Conservation (phyloP, 2,329 filamentous ascomycete genomes). For the Cryphonectria carpinicola region DNA sequence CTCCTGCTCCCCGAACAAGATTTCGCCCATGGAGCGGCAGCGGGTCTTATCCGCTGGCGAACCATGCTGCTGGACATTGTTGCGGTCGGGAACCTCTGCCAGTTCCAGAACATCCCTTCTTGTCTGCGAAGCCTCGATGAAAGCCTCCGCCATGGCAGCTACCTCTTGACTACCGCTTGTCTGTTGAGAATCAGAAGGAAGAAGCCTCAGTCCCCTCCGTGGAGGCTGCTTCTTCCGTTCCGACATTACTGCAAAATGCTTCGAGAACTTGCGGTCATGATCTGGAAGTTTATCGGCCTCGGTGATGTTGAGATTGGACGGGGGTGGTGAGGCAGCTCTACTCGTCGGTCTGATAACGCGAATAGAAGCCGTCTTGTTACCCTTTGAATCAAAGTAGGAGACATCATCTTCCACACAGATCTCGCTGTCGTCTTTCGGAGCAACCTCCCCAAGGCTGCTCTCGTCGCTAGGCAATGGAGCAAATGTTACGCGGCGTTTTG, state of each 20-base stretch:
- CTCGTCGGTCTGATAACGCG: conserved; percentile 7
- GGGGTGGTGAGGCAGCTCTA: conserved; percentile 26
- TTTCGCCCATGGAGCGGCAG: background rate
- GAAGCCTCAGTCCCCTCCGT: conserved; percentile 35
- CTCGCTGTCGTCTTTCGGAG: background rate
- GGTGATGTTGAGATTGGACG: conserved; percentile 15
- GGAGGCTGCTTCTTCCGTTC: conserved; percentile 35
- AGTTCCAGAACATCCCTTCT: conserved; percentile 23
- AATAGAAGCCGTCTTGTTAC: conserved; percentile 20
- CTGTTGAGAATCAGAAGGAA: conserved; percentile 50
- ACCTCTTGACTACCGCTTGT: conserved; percentile 44
- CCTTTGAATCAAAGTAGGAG: conserved; percentile 20
- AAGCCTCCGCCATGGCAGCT: conserved; percentile 54
- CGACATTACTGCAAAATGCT: conserved; percentile 53
- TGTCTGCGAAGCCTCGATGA: conserved; percentile 48
- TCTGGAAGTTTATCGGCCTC: conserved; percentile 39
- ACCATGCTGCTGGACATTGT: background rate
- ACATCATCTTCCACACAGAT: conserved; percentile 21
- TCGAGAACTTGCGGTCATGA: conserved; percentile 45
- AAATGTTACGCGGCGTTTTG: conserved; percentile 42
- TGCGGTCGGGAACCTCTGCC: background rate
- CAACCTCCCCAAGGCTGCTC: background rate
- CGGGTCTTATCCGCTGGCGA: background rate
- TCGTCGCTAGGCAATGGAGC: conserved; percentile 36
- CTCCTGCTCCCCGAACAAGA: conserved; percentile 11